A percentile compares a stretch with the other conserved stretches of the same genome.
phyloP scores from a whole-genome alignment of 345 rosid species.

The Salix koriyanagi region DNA sequence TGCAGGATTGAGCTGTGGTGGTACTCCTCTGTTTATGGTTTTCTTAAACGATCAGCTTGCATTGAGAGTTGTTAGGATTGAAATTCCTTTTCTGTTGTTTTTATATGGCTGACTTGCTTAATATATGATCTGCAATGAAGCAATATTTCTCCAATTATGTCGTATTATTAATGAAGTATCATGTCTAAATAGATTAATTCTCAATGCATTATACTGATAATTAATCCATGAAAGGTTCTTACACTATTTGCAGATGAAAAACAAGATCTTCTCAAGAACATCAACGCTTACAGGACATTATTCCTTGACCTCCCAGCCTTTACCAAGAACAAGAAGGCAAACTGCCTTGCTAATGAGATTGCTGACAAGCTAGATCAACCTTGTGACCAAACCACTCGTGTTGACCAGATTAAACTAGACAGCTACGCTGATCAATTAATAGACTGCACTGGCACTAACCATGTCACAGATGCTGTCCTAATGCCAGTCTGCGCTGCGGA shows the following conservation, averaged over 20 bases:
- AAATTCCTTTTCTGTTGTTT: not conserved
- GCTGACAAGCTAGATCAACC: constrained; percentile 35
- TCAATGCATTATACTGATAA: too few relatives aligned
- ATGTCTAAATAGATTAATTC: too few relatives aligned
- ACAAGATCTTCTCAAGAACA: constrained; percentile 58
- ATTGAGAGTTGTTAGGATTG: too few relatives aligned
- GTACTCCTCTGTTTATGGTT: not conserved
- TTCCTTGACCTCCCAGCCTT: constrained; percentile 37
- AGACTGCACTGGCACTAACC: not conserved
- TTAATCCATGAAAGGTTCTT: too few relatives aligned
- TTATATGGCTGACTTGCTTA: not conserved
- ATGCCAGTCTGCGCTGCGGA: not conserved
- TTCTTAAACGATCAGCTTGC: too few relatives aligned
- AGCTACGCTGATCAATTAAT: not conserved
- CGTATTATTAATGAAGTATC: too few relatives aligned
- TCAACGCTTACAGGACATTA: constrained; percentile 53
- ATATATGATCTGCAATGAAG: not conserved
- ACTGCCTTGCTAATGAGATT: constrained; percentile 51
- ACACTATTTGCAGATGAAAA: constrained; percentile 15
- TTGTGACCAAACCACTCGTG: not conserved
- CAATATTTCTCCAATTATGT: too few relatives aligned
- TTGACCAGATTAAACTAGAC: not conserved
- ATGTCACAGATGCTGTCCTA: not conserved
- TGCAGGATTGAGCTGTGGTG: not conserved
- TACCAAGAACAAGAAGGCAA: constrained; percentile 48